Base-by-base conservation (phyloP, 2,329 filamentous ascomycete genomes). In the Didymella lethalis region DNA sequence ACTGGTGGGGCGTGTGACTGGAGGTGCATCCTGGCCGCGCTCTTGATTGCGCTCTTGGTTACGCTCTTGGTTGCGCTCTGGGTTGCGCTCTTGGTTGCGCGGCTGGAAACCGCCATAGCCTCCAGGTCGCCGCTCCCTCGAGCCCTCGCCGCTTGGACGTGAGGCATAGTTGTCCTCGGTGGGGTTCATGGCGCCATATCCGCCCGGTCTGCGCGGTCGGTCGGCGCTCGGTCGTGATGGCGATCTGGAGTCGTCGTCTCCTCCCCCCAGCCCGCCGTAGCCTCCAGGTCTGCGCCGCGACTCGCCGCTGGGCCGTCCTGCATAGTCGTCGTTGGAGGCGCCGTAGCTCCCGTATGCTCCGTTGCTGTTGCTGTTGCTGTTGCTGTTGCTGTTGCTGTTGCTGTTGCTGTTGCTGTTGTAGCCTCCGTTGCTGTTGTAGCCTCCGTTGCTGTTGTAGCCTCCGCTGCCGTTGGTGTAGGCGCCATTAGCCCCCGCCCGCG, bases 1-100 rank as follows among this genome's bases (percentile, higher is more conserved):
- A 54, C 79, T 78, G 31, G 75, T 73, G 5, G 77, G 75, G 28
- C 76, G 69, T 26, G 65, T 66, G 3, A 77, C 73, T 20, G 66
- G 68, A 3, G 72, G 65, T 29, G 64, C 62, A n/a, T 74, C 18
- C 16, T 40, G 47, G 8, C 12, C 16, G 23, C 32, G 32, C 23
- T 49, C 48, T n/a, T 50, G 47, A n/a, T n/a, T n/a, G n/a, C n/a
- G n/a, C n/a, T n/a, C n/a, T n/a, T n/a, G n/a, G 41, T 44, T 25
- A 26, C 50, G 56, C 11, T 74, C 73, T 11, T 70, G 68, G 34
- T 38, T 20, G 34, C 50, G 56, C 11, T 74, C 73, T 11, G 70
- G 68, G 43, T 44, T 26, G 34, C 50, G 56, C 11, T 74, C 73
- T 11, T 70, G 68, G 11, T 56, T 60, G 26, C 61, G 64, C 20